Conservation (phyloP, 345 rosid species). For the Noccaea caerulescens region DNA sequence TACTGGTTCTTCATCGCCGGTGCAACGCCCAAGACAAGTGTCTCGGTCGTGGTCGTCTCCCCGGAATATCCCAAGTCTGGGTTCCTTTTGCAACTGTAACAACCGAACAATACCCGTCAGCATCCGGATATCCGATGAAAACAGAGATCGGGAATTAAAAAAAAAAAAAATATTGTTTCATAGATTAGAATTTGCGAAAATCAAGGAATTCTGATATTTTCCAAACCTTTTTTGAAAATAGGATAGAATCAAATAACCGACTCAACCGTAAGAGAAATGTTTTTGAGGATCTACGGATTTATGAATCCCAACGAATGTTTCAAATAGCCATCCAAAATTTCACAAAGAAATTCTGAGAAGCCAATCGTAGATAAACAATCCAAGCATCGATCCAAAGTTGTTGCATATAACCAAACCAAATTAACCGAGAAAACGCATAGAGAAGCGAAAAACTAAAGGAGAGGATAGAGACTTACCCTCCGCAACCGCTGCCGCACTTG, state of each 20-base stretch:
- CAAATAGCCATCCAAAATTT: background rate
- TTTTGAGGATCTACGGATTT: background rate
- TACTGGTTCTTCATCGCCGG: constrained; percentile 50
- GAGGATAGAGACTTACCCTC: constrained; percentile 51
- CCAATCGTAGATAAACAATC: background rate
- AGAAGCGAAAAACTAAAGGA: background rate
- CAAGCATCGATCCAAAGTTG: background rate
- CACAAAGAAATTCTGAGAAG: background rate
- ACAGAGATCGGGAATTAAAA: background rate
- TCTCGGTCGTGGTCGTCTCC: constrained; percentile 60
- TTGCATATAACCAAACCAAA: background rate
- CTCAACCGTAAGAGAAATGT: background rate
- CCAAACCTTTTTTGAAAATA: background rate
- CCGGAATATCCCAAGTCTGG: constrained; percentile 42
- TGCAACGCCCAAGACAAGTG: constrained; percentile 57
- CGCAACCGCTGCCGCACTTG: constrained; percentile 63
- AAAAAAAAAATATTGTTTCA: background rate
- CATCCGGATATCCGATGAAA: background rate
- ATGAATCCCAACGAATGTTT: too few species aligned
- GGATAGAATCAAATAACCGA: background rate
- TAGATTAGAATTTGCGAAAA: background rate
- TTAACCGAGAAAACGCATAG: background rate
- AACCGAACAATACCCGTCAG: background rate
- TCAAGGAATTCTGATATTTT: background rate
- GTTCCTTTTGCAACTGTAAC: constrained; percentile 41